Base-by-base conservation (phyloP, 208 protist species). In the Leishmania mexicana region DNA sequence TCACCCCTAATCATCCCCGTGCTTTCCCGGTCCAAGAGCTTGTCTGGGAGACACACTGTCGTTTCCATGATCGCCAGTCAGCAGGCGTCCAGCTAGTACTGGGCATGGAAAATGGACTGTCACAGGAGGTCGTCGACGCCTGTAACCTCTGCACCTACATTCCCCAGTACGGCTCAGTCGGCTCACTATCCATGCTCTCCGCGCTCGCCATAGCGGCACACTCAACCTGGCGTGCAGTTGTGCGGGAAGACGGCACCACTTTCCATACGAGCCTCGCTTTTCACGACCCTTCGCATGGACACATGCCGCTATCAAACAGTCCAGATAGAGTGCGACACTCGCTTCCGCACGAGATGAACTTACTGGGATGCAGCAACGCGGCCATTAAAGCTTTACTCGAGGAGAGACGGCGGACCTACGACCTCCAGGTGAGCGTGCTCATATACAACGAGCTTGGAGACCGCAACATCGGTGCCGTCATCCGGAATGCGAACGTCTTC, bases 91-190 rank as follows among this genome's bases (percentile, higher is more conserved):
- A 96, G 53, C 82, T 97, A 40, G 90, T 97, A 4, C 81, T 97
- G 5, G 94, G 94, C 6, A 96, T 96, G 92, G 92, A 97, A 68
- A 97, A 97, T 79, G 94, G 94, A 17, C 70, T 97, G 40, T 94
- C 90, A 0, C 60, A 81, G 11, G 31, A 38, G 7, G 75, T 95
- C 10, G 67, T 53, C 45, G 76, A 81, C 15, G 21, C 86, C 35
- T 95, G 92, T 78, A 85, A 94, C 73, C 74, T 93, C 62, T 89
- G 78, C 64, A 79, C 88, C 1, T 97, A 91, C 70, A 96, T 97
- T 75, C 91, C 94, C 8, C 94, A 97, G 81, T 97, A 97, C 80
- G 94, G 94, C 40, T 94, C 89, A 31, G 94, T 97, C 45, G 94
- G 94, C 17, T 96, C 92, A 2, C 81, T 97, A 7, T 95, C 91